These are phyloP conservation scores for Aureobasidium sp. DNA, from an alignment of 2,329 filamentous ascomycete genomes.

Conservation along the genomic window DNA sequence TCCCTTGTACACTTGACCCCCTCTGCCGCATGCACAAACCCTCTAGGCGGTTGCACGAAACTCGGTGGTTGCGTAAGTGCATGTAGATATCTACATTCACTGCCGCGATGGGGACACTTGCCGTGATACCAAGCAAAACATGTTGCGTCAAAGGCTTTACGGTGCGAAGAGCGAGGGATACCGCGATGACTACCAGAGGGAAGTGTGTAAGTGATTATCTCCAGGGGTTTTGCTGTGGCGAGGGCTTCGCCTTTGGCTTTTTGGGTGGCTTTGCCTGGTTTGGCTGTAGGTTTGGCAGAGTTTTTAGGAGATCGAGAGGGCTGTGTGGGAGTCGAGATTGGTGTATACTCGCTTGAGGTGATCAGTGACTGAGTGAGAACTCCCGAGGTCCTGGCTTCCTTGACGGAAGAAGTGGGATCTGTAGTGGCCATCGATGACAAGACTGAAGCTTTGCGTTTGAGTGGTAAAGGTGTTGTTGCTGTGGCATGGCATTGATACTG, in stretches of 20 bases:
- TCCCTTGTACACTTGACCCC: conserved; percentile 10
- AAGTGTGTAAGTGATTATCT: no score
- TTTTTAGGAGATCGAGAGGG: neutral
- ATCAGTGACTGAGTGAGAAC: no score
- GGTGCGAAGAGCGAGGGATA: no score
- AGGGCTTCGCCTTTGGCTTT: neutral
- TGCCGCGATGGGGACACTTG: no score
- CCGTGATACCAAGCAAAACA: conserved; percentile 23
- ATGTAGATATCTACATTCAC: conserved; percentile 16
- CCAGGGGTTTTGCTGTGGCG: no score
- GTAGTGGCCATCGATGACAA: no score
- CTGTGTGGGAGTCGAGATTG: no score
- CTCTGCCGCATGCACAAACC: conserved; percentile 18
- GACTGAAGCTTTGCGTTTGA: neutral
- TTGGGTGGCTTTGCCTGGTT: neutral
- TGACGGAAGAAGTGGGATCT: no score
- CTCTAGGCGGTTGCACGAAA: conserved; percentile 20
- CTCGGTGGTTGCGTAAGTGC: conserved; percentile 14
- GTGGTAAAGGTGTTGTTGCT: neutral
- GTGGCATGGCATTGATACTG: no score
- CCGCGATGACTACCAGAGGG: no score
- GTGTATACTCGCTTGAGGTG: no score
- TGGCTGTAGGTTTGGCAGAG: neutral
- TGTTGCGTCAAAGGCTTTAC: neutral
- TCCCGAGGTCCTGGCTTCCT: no score